Evolutionary conservation across 2,329 filamentous ascomycete species (phyloP).

Genomic region (Fusarium sp.): DNA sequence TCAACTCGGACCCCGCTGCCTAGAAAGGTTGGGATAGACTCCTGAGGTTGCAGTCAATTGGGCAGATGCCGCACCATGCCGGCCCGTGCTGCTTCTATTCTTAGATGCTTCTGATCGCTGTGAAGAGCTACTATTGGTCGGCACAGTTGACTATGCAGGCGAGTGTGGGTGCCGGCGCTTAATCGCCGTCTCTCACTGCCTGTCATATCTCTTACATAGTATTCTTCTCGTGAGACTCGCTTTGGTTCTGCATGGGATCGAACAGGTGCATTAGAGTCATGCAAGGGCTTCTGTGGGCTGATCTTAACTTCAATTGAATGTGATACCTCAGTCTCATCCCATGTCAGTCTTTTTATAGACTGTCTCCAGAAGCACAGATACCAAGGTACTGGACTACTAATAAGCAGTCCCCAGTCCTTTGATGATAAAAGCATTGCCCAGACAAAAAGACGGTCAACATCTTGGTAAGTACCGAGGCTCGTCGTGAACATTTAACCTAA

Average conservation of each 20-base stretch:
- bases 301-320: slow-evolving; percentile 21
- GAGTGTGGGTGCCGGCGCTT: slow-evolving; percentile 44
- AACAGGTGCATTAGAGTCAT: slow-evolving; percentile 34
- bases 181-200: slow-evolving; percentile 38
- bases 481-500: too few relatives aligned
- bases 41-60: slow-evolving; percentile 20
- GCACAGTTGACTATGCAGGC: slow-evolving; percentile 36
- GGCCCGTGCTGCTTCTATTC: slow-evolving; percentile 40
- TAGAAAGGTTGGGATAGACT: slow-evolving; percentile 35
- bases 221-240: slow-evolving; percentile 4
- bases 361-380: background rate
- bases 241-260: slow-evolving; percentile 24
- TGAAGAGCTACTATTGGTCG: slow-evolving; percentile 30
- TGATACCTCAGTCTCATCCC: background rate
- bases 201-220: slow-evolving; percentile 36
- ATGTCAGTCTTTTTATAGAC: slow-evolving; percentile 5
- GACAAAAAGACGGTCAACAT: background rate
- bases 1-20: slow-evolving; percentile 31
- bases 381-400: too few relatives aligned
- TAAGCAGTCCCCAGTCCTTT: too few relatives aligned
- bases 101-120: slow-evolving; percentile 35
- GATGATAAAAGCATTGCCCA: too few relatives aligned
- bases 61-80: slow-evolving; percentile 20
- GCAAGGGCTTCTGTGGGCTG: slow-evolving; percentile 31
- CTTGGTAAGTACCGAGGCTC: background rate